Percentiles rank a stretch among this genome's conserved stretches.
These are phyloP conservation scores for Cunninghamia lanceolata DNA, from an alignment of 75 land plant genomes.

Conservation along the genomic window DNA sequence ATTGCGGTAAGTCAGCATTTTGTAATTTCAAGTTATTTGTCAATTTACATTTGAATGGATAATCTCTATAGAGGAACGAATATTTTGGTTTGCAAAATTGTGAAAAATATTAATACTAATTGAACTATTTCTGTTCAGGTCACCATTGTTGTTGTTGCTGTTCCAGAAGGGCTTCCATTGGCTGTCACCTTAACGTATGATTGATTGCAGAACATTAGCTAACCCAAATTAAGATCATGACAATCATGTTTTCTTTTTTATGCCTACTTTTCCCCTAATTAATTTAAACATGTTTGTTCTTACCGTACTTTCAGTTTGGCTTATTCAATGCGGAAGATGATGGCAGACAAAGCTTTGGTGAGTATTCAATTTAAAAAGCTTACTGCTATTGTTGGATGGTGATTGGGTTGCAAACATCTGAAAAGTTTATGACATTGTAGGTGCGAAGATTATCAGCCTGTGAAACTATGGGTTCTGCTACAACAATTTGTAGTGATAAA, in stretches of 20 bases:
- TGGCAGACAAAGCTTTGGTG: conserved; percentile 67
- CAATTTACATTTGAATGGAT: neutral
- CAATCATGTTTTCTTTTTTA: neutral
- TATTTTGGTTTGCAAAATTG: neutral
- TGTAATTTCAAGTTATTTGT: neutral
- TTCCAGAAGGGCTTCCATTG: conserved; percentile 89
- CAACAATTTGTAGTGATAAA: conserved; percentile 71
- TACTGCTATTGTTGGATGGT: neutral
- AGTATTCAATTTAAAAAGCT: conserved; percentile 6
- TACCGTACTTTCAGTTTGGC: conserved; percentile 39
- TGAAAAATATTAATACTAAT: neutral
- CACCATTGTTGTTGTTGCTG: conserved; percentile 87
- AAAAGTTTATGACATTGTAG: conserved; percentile 14
- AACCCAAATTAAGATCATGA: neutral
- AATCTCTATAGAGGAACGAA: neutral
- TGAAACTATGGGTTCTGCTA: conserved; percentile 81
- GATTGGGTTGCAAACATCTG: neutral
- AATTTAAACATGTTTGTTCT: neutral
- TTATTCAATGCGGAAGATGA: conserved; percentile 71
- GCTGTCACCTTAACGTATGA: conserved; percentile 90
- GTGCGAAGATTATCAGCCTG: conserved; percentile 71
- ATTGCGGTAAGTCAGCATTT: conserved; percentile 56
- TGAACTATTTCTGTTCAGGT: conserved; percentile 37
- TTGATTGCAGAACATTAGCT: neutral
- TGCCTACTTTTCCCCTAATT: neutral